phyloP scores from a whole-genome alignment of 2,329 filamentous ascomycete species.

The Diaporthe citri region DNA sequence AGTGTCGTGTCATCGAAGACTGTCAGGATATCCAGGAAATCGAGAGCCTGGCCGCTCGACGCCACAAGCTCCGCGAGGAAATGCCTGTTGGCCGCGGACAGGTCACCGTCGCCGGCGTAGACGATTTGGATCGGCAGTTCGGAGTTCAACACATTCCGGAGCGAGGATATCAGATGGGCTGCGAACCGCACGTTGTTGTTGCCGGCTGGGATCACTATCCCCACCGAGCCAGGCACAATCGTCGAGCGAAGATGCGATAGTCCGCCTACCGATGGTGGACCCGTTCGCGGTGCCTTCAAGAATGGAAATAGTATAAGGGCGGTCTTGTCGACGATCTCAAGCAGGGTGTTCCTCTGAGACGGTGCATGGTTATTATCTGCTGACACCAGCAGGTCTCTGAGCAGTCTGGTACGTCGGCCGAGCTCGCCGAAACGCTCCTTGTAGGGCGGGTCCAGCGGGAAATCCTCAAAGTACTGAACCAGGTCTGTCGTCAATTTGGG shows the following conservation, averaged over 20 bases:
- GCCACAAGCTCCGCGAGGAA: slow-evolving; percentile 40
- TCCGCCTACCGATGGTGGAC: slow-evolving; percentile 34
- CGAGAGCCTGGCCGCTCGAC: slow-evolving; percentile 41
- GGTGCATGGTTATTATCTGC: slow-evolving; percentile 31
- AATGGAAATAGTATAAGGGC: slow-evolving; percentile 46
- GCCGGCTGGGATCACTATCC: slow-evolving; percentile 54
- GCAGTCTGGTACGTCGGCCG: slow-evolving; percentile 46
- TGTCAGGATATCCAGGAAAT: slow-evolving; percentile 50
- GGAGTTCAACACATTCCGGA: slow-evolving; percentile 48
- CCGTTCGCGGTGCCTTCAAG: slow-evolving; percentile 36
- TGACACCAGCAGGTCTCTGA: slow-evolving; percentile 44
- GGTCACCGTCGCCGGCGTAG: slow-evolving; percentile 52
- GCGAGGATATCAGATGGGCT: slow-evolving; percentile 50
- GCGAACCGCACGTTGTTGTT: slow-evolving; percentile 50
- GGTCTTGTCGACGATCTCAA: slow-evolving; percentile 37
- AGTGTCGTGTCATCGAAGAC: slow-evolving; percentile 51
- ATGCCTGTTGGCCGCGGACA: slow-evolving; percentile 45
- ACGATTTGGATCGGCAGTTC: slow-evolving; percentile 52
- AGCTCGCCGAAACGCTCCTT: slow-evolving; percentile 50
- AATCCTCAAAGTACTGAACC: slow-evolving; percentile 46
- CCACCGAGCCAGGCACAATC: slow-evolving; percentile 43
- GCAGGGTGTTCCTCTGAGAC: slow-evolving; percentile 34
- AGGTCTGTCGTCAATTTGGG: slow-evolving; percentile 24
- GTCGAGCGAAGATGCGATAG: slow-evolving; percentile 42
- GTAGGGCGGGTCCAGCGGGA: slow-evolving; percentile 47